Evolutionary conservation across 2,329 filamentous ascomycete species (phyloP).

Genomic region (Monilinia fructigena): DNA sequence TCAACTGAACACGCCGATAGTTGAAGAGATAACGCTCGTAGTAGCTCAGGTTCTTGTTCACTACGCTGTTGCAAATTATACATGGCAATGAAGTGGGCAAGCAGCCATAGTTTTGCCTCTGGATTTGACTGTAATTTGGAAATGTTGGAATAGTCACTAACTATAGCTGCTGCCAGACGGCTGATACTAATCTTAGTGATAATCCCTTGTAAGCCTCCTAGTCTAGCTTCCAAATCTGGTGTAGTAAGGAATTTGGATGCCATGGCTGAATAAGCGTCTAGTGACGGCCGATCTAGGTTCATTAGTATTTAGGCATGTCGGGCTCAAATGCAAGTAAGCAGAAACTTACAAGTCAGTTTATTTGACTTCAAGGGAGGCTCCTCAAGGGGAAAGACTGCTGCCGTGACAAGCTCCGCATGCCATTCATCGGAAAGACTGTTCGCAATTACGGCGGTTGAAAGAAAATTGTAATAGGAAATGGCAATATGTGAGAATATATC

Average conservation of each 20-base stretch:
- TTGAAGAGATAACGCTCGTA: constrained; percentile 55
- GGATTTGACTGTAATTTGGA: constrained; percentile 29
- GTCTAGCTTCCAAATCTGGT: constrained; percentile 32
- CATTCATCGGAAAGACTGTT: not conserved
- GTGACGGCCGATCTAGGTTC: constrained; percentile 26
- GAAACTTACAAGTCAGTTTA: constrained; percentile 3
- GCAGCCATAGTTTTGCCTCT: constrained; percentile 56
- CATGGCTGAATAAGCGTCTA: constrained; percentile 36
- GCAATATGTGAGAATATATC: constrained; percentile 34
- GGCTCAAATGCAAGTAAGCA: not conserved
- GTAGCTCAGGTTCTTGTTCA: constrained; percentile 44
- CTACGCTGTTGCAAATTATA: constrained; percentile 44
- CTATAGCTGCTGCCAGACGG: constrained; percentile 35
- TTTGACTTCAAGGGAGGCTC: not conserved
- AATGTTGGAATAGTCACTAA: constrained; percentile 31
- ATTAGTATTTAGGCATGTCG: constrained; percentile 3
- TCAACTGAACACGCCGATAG: constrained; percentile 52
- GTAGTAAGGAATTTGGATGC: constrained; percentile 38
- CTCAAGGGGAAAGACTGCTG: not conserved
- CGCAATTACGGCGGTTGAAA: constrained; percentile 33
- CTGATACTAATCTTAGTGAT: constrained; percentile 33
- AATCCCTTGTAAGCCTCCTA: constrained; percentile 33
- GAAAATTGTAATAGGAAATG: constrained; percentile 36
- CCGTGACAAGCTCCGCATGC: constrained; percentile 14
- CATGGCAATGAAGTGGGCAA: constrained; percentile 65